These are phyloP conservation scores for Plasmodium inui DNA, from an alignment of 169 alveolate genomes.

Conservation along the genomic window DNA sequence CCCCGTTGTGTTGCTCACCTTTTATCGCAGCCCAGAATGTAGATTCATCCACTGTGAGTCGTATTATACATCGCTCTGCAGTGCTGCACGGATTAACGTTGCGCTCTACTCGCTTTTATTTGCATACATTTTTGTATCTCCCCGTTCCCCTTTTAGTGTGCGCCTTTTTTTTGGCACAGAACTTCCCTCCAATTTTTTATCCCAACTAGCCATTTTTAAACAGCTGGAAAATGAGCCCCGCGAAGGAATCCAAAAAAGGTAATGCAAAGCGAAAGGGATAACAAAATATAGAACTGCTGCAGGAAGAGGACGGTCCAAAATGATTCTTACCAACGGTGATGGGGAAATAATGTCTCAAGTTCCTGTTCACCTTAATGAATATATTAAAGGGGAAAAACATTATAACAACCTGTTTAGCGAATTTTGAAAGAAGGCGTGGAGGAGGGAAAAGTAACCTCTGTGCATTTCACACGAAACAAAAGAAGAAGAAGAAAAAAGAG, in stretches of 20 bases:
- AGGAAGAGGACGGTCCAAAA: neutral
- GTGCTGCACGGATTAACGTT: neutral
- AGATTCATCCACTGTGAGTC: neutral
- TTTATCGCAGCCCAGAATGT: neutral
- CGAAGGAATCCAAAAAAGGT: neutral
- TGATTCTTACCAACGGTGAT: neutral
- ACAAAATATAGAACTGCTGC: neutral
- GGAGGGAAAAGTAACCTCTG: conserved; percentile 13
- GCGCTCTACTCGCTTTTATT: neutral
- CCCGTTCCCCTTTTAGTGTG: neutral
- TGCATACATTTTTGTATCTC: neutral
- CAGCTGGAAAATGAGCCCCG: neutral
- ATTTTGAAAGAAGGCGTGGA: conserved; percentile 9
- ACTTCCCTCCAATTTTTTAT: neutral
- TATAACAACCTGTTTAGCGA: neutral
- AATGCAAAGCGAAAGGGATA: neutral
- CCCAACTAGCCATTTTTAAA: neutral
- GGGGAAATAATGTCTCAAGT: neutral
- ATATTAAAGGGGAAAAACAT: conserved; percentile 3
- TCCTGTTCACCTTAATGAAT: conserved; percentile 22
- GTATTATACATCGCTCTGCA: neutral
- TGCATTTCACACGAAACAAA: neutral
- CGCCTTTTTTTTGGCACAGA: neutral
- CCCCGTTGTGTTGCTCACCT: neutral
- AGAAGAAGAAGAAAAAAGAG: neutral